Evolutionary conservation across 208 protist genomes (phyloP).

Genomic region (Leishmania lainsoni): DNA sequence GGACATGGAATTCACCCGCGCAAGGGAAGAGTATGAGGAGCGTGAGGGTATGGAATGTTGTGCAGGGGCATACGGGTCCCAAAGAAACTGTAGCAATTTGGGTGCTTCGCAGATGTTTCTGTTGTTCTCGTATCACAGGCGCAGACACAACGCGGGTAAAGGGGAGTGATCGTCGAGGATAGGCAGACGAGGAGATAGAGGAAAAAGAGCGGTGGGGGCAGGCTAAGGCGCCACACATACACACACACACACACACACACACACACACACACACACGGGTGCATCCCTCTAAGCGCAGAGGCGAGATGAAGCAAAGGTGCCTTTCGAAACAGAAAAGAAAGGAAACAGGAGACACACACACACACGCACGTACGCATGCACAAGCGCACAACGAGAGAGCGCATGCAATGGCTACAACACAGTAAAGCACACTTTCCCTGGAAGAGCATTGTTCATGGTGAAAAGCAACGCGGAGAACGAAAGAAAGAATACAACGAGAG

Average conservation of each 20-base stretch:
- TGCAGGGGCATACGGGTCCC: not conserved
- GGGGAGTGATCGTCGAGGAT: no score
- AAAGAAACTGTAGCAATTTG: no score
- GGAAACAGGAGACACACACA: not conserved
- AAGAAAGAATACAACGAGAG: not conserved
- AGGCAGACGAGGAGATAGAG: no score
- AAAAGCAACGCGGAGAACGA: not conserved
- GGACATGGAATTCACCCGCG: not conserved
- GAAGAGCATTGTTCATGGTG: not conserved
- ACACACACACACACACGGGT: not conserved
- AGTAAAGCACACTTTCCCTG: no score
- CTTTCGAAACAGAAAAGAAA: not conserved
- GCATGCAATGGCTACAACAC: not conserved
- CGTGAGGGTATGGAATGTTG: not conserved
- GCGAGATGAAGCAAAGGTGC: not conserved
- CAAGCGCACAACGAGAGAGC: not conserved
- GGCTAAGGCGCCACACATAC: no score
- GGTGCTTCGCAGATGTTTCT: no score
- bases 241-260: not conserved
- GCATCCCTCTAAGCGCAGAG: not conserved
- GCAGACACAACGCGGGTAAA: no score
- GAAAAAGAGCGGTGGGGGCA: no score
- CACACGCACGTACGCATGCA: not conserved
- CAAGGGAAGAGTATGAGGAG: not conserved
- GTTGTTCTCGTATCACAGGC: no score